Percentiles rank a stretch among this genome's conserved stretches.
Conservation (phyloP, 2,329 filamentous ascomycete genomes). For the Botryotinia narcissicola region DNA sequence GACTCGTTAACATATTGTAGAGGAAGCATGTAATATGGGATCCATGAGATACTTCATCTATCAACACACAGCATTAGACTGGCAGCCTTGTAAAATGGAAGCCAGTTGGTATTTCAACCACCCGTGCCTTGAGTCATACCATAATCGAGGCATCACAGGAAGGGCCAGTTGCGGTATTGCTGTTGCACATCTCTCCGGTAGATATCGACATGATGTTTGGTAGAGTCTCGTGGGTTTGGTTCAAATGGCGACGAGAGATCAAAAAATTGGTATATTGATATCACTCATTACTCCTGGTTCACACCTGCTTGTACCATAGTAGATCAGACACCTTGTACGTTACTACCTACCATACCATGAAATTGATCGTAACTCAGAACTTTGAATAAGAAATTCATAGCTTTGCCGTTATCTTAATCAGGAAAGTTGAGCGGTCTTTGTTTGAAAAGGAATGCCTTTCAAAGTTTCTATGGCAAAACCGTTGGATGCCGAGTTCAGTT, state of each 20-base stretch:
- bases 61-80: slow-evolving; percentile 43
- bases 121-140: slow-evolving; percentile 43
- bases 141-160: slow-evolving; percentile 45
- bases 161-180: slow-evolving; percentile 39
- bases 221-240: neutral
- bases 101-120: slow-evolving; percentile 45
- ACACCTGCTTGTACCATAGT: neutral
- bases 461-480: neutral
- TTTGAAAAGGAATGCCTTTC: neutral
- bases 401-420: neutral
- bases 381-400: neutral
- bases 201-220: neutral
- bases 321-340: neutral
- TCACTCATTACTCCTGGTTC: neutral
- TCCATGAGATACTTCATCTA: slow-evolving; percentile 48
- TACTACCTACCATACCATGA: neutral
- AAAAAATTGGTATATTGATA: neutral
- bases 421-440: neutral
- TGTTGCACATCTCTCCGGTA: neutral
- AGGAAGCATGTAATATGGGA: slow-evolving; percentile 49
- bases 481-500: neutral
- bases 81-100: slow-evolving; percentile 48
- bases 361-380: neutral
- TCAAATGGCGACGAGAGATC: neutral
- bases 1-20: slow-evolving; percentile 36